Percentiles rank a stretch among this genome's conserved stretches.
phyloP scores from a whole-genome alignment of 306 rosid genomes.

The Rubus parviflorus region DNA sequence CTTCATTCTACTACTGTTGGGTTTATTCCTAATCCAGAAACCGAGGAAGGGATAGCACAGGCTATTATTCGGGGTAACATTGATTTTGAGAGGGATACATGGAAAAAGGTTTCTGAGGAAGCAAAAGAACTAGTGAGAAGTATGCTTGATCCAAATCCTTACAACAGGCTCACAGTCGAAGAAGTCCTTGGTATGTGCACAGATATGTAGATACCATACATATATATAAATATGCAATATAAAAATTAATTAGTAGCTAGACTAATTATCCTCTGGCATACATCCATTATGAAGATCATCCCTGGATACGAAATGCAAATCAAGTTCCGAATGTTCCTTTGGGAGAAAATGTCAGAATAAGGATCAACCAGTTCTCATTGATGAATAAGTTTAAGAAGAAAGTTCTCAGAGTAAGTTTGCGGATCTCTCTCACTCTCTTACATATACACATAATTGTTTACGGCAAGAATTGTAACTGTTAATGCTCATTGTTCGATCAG shows the following conservation, averaged over 20 bases:
- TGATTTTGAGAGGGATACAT: constrained; percentile 82
- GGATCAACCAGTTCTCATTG: constrained; percentile 88
- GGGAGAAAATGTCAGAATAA: constrained; percentile 75
- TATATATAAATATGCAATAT: background rate
- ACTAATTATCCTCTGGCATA: constrained; percentile 25
- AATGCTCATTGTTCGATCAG: constrained; percentile 31
- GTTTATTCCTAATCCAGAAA: constrained; percentile 52
- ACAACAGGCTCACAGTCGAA: constrained; percentile 59
- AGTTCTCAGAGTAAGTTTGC: constrained; percentile 77
- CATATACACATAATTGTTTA: background rate
- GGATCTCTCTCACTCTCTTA: background rate
- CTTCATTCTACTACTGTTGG: constrained; percentile 29
- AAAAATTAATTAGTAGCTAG: background rate
- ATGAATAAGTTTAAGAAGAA: constrained; percentile 93
- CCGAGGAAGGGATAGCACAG: constrained; percentile 93
- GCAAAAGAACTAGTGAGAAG: constrained; percentile 67
- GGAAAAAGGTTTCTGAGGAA: constrained; percentile 86
- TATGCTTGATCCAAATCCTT: constrained; percentile 92
- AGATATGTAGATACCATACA: background rate
- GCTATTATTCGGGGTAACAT: constrained; percentile 64
- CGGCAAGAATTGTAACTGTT: background rate
- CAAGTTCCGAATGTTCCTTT: constrained; percentile 56
- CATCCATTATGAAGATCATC: constrained; percentile 50
- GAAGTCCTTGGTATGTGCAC: constrained; percentile 84
- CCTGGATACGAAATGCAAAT: constrained; percentile 73